phyloP scores from a whole-genome alignment of 163 green algal species.

The Scenedesmus sp. region DNA sequence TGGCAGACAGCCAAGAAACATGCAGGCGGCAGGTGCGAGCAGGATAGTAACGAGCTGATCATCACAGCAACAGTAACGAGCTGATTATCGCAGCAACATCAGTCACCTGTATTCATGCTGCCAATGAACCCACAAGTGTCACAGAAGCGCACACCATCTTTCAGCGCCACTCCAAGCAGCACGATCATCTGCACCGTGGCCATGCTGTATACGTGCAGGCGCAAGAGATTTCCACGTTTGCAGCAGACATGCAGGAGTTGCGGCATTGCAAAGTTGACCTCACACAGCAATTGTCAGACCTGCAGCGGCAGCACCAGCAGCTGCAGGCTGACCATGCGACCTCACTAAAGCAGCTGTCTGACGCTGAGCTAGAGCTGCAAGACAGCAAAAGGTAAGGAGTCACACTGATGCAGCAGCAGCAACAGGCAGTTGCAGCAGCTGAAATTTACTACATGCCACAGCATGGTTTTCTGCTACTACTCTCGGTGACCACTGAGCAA shows the following conservation, averaged over 20 bases:
- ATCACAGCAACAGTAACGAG: neutral
- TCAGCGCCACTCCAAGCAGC: neutral
- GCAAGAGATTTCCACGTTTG: neutral
- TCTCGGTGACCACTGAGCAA: too few relatives aligned
- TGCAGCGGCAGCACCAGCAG: slow-evolving; percentile 35
- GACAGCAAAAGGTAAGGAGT: slow-evolving; percentile 7
- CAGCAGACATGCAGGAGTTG: neutral
- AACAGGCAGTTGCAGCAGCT: neutral
- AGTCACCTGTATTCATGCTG: neutral
- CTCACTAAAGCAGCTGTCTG: slow-evolving; percentile 4
- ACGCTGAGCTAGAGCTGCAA: neutral
- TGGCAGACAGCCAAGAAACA: slow-evolving; percentile 33
- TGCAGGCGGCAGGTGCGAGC: slow-evolving; percentile 28
- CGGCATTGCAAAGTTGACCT: neutral
- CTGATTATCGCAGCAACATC: neutral
- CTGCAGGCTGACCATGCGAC: neutral
- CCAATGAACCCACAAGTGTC: neutral
- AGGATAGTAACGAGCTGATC: neutral
- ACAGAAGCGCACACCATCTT: neutral
- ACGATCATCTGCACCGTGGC: neutral
- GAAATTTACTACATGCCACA: neutral
- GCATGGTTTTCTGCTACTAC: too few relatives aligned
- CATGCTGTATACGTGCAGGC: slow-evolving; percentile 5
- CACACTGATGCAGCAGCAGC: neutral
- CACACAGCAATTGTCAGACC: neutral